Evolutionary conservation across 768 basidiomycete genomes (phyloP), one percentile per base, ranked within the genome.

Genomic region (Russula foetens): DNA sequence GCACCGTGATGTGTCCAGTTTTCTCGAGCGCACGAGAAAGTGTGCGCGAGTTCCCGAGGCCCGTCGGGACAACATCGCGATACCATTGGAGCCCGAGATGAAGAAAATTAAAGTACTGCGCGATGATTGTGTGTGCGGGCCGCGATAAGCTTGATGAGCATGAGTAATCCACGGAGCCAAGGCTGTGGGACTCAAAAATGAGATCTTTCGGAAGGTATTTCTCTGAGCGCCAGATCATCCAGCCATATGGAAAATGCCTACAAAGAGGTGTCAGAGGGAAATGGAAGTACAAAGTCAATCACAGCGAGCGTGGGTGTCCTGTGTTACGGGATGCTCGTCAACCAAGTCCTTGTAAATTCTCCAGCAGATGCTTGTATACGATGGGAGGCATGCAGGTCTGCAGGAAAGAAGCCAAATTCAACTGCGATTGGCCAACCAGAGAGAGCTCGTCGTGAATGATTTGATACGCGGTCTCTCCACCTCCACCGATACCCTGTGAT

Each of bases 261-360:
- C 23, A 76, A 48, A 76, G 4, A 75, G 72, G 66, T 78, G 78
- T 83, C 74, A 35, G 74, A 66, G 53, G 77, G 75, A 75, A 62
- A 1, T 21, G 46, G 4, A 46, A 50, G 39, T 6, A 33, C 26
- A 31, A 29, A 29, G 15, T 31, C 43, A 54, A 60, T 35, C 21
- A 60, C 61, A 56, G 44, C 60, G 57, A 14, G 55, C 61, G 23
- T 65, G 60, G 39, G 51, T 70, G 70, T 48, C 64, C 75, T 79
- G 80, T 0, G 81, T 81, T 58, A 78, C 76, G 17, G 85, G 85
- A 68, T 86, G 86, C 67, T 88, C 86, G 61, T 86, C 85, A 39
- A 85, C 84, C 33, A 86, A 70, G 69, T 87, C 87, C 71, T 86
- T 86, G 67, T 76, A 75, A 57, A 85, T 85, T 85, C 71, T 86